These are phyloP conservation scores for Skeletonema menzelii DNA, from an alignment of 108 stramenopile species.

Conservation along the genomic window DNA sequence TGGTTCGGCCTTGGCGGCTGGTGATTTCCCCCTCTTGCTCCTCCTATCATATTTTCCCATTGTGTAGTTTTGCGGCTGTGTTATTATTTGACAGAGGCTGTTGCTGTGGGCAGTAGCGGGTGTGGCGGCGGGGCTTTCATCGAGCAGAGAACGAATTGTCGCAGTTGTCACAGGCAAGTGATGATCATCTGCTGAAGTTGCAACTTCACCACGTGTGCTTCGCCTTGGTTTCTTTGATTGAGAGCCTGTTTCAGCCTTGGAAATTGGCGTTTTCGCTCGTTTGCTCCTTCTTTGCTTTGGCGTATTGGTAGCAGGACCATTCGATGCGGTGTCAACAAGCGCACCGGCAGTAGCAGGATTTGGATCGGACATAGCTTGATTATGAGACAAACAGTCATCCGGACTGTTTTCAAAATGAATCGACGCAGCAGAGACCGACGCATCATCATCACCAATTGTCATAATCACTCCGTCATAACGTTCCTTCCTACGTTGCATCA, in stretches of 20 bases:
- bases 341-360: neutral
- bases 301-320: neutral
- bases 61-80: too few species aligned
- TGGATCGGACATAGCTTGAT: neutral
- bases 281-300: neutral
- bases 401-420: neutral
- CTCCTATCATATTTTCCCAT: too few species aligned
- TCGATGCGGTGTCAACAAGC: too few species aligned
- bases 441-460: neutral
- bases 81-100: too few species aligned
- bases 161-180: neutral
- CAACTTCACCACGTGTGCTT: neutral
- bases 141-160: neutral
- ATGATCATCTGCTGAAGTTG: neutral
- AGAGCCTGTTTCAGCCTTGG: neutral
- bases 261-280: neutral
- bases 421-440: neutral
- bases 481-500: conserved; percentile 9
- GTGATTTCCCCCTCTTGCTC: neutral
- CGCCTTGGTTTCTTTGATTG: neutral
- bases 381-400: neutral
- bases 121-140: neutral
- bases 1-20: neutral
- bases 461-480: neutral
- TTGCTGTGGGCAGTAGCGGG: neutral